Evolutionary conservation across 1,284 basidiomycete species (phyloP), one percentile per base, ranked within the genome.

Genomic region (Ustilago nuda): DNA sequence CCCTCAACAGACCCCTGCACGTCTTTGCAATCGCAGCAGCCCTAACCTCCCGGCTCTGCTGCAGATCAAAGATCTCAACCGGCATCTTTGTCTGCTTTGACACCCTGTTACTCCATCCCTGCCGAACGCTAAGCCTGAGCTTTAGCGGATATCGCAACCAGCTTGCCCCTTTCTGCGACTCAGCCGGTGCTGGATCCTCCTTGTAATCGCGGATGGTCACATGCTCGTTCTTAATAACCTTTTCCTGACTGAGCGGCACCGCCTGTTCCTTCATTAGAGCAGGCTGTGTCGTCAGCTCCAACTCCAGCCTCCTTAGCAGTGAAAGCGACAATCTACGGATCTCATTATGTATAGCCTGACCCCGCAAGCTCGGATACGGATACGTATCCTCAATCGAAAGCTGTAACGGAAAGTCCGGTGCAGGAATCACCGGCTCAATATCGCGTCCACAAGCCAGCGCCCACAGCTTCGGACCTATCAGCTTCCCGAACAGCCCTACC

Each of bases 331-430:
- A 67, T 12, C 64, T 52, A 3, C 52, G 2, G 43, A 82, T 69
- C 56, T 83, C 69, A 11, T 36, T 35, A 13, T 78, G 66, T 8
- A 77, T 71, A 7, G 69, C 65, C 5, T 67, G 45, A 15, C 64
- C 73, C 1, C 69, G 58, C 9, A 81, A 50, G 46, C 78, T 72
- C 9, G 72, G 69, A 27, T 68, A 82, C 1, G 74, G 72, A 56
- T 77, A 85, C 3, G 82, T 84, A 60, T 87, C 86, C 58, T 87
- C 86, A 23, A 86, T 82, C 33, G 81, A 82, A 41, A 87, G 83
- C 61, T 86, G 85, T 0, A 74, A 62, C 3, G 86, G 86, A 53
- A 78, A 86, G 32, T 82, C 82, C 0, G 85, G 82, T 2, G 84
- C 80, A 3, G 83, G 77, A 2, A 77, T 56, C 30, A 87, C 86